phyloP scores from a whole-genome alignment of 2,329 filamentous ascomycete genomes.

The Colletotrichum nymphaeae region DNA sequence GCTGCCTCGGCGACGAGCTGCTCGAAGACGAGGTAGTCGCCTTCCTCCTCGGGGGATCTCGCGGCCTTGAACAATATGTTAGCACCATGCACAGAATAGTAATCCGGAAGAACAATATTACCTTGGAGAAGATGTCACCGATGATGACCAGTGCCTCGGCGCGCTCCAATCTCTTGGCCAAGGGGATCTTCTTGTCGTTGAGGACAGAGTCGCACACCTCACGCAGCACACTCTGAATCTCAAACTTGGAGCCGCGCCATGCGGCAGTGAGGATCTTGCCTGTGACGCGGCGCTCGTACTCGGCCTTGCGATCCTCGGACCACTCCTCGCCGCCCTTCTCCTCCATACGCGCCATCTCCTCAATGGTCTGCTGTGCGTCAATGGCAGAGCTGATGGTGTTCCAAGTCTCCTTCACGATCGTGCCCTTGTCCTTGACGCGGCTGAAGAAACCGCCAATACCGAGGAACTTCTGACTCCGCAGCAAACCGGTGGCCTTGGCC shows the following conservation, averaged over 20 bases:
- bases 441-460: constrained; percentile 96
- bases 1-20: constrained; percentile 97
- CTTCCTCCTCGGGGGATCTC: constrained; percentile 93
- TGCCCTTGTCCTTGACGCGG: constrained; percentile 95
- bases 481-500: constrained; percentile 85
- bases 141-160: constrained; percentile 90
- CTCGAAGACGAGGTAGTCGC: constrained; percentile 98
- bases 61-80: constrained; percentile 70
- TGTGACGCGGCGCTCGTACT: constrained; percentile 95
- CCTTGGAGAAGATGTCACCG: constrained; percentile 90
- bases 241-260: constrained; percentile 96
- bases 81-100: constrained; percentile 21
- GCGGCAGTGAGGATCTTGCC: constrained; percentile 98
- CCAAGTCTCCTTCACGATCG: constrained; percentile 97
- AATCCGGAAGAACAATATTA: constrained; percentile 55
- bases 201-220: constrained; percentile 94
- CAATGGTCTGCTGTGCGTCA: constrained; percentile 97
- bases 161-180: constrained; percentile 88
- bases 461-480: constrained; percentile 97
- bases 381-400: constrained; percentile 96
- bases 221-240: constrained; percentile 94
- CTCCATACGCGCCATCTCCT: constrained; percentile 98
- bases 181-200: constrained; percentile 80
- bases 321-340: constrained; percentile 95
- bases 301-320: constrained; percentile 96